A percentile compares a stretch with the other conserved stretches of the same genome.
These are phyloP conservation scores for Oryza brachyantha DNA, from an alignment of 176 grass and related monocot genomes.

Conservation along the genomic window DNA sequence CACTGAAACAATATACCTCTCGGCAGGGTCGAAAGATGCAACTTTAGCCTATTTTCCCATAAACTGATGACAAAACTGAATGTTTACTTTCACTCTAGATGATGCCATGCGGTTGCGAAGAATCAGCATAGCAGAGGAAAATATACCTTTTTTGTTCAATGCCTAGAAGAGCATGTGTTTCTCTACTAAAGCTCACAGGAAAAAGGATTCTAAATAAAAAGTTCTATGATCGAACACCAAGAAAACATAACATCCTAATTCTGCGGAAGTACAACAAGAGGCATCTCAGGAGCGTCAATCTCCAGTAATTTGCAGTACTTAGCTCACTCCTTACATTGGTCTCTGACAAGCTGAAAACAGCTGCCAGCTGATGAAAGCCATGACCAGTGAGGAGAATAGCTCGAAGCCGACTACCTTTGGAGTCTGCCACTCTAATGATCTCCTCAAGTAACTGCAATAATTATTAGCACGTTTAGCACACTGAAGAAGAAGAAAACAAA, in stretches of 20 bases:
- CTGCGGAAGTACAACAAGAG: slow-evolving; percentile 21
- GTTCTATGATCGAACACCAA: not conserved
- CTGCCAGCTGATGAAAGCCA: slow-evolving; percentile 98
- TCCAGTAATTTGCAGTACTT: not conserved
- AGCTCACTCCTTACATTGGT: slow-evolving; percentile 22
- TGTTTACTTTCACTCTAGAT: not conserved
- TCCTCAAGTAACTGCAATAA: slow-evolving; percentile 83
- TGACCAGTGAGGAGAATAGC: slow-evolving; percentile 77
- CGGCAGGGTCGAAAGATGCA: not conserved
- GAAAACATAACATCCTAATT: slow-evolving; percentile 16
- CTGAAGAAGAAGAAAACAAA: not conserved
- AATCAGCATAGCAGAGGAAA: not conserved
- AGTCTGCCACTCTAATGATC: slow-evolving; percentile 78
- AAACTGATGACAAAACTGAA: not conserved
- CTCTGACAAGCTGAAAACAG: slow-evolving; percentile 96
- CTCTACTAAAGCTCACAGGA: not conserved
- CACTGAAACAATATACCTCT: not conserved
- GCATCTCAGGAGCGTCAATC: not conserved
- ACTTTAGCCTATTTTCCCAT: not conserved
- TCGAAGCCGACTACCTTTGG: slow-evolving; percentile 77
- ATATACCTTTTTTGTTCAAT: slow-evolving; percentile 8
- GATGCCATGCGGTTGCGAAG: not conserved
- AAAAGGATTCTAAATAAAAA: slow-evolving; percentile 18
- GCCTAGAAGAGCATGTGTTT: slow-evolving; percentile 10
- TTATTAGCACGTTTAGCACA: slow-evolving; percentile 11